Base-by-base conservation (phyloP, 306 rosid species). In the Carpinus viminea region DNA sequence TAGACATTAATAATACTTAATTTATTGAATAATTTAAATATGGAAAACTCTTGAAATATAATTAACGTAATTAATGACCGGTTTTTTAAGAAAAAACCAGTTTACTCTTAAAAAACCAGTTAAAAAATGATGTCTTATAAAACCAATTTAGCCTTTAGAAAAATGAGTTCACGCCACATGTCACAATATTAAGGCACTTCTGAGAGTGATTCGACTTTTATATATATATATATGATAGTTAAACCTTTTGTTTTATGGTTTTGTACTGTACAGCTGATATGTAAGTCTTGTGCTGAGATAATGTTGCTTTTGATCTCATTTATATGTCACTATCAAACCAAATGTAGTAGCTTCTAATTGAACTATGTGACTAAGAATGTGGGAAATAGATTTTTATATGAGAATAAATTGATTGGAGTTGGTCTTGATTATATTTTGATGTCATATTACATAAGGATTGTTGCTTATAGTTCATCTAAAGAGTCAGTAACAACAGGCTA, bases 401-500 rank as follows among this genome's bases (percentile, higher is more conserved):
- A 69, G 74, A 50, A 64, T 54, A 61, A 53, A 53, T 72, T 79
- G 60, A 70, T 51, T 26, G 48, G 76, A 50, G 76, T 66, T 80
- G 68, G 66, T 80, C 59, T 26, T 41, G 59, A 26, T 65, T 68
- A 68, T 65, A 47, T 73, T 48, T 77, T 60, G 77, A 74, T 64
- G 24, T 55, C 76, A 69, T 82, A 5, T 41, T 1, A 41, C 28
- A 46, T 66, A 8, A 59, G 52, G 16, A 11, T 59, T 59, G 65
- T 66, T 66, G 66, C 38, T 21, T 12, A 24, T 12, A 59, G 26
- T 59, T 38, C 66, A 26, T 2, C 70, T 64, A 31, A 38, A 64
- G n/a, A 64, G 16, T 64, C 45, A 17, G 34, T 64, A 7, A 64
- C 5, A 10, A 64, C 31, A 17, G 20, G 45, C 4, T 16, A 64